Percentiles rank a stretch among this genome's conserved stretches.
These are phyloP conservation scores for Trifolium pratense DNA, from an alignment of 306 rosid species.

Conservation along the genomic window DNA sequence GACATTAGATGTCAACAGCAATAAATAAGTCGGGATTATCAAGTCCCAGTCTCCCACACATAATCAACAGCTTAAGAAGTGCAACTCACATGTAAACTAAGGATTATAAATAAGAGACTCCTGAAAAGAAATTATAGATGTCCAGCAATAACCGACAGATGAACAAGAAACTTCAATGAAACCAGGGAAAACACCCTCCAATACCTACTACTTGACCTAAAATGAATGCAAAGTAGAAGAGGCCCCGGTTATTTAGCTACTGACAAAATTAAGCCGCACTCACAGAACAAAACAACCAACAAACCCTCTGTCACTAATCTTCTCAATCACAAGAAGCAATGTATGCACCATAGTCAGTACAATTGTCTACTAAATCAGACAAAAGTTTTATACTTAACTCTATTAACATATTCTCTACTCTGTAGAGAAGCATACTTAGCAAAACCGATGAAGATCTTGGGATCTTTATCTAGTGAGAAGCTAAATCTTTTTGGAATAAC, in stretches of 20 bases:
- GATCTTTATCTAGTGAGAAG: conserved; percentile 12
- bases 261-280: conserved; percentile 11
- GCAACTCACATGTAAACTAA: conserved; percentile 6
- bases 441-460: background rate
- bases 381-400: conserved; percentile 6
- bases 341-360: background rate
- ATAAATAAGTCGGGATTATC: conserved; percentile 6
- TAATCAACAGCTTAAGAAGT: conserved; percentile 16
- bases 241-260: background rate
- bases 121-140: background rate
- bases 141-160: conserved; percentile 23
- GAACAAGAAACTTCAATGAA: conserved; percentile 22
- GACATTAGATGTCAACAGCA: conserved; percentile 19
- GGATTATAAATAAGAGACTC: conserved; percentile 15
- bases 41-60: background rate
- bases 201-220: conserved; percentile 23
- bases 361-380: background rate
- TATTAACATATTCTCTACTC: conserved; percentile 1
- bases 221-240: conserved; percentile 24
- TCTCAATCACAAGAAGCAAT: conserved; percentile 21
- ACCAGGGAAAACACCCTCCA: conserved; percentile 1
- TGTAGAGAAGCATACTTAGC: conserved; percentile 7
- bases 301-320: background rate
- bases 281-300: conserved; percentile 31
- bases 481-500: background rate